Conservation (phyloP, 1,284 basidiomycete genomes). For the Moesziomyces antarcticus region DNA sequence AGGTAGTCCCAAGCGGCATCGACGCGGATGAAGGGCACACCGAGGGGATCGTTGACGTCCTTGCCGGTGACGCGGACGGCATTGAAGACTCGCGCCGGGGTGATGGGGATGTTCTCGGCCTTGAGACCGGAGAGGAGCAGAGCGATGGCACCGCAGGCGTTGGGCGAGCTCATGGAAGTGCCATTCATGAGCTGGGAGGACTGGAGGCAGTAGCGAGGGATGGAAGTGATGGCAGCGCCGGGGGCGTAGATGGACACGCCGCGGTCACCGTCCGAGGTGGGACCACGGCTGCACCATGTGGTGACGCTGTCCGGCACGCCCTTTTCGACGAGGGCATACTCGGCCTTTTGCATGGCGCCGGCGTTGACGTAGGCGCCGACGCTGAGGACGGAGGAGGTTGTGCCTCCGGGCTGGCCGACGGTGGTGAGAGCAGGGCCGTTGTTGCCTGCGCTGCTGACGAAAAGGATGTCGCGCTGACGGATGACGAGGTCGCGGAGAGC, state of each 20-base stretch:
- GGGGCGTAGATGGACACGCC: conserved; percentile 68
- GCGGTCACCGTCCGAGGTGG: conserved; percentile 63
- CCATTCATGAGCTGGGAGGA: conserved; percentile 67
- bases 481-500: conserved; percentile 62
- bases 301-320: conserved; percentile 64
- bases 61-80: conserved; percentile 65
- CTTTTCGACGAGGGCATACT: conserved; percentile 67
- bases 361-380: conserved; percentile 68
- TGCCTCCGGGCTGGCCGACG: conserved; percentile 67
- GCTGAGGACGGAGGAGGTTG: conserved; percentile 64
- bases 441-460: conserved; percentile 65
- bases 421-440: conserved; percentile 68
- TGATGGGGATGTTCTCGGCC: conserved; percentile 63
- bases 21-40: conserved; percentile 67
- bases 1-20: conserved; percentile 67
- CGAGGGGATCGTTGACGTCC: conserved; percentile 66
- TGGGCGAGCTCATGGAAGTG: conserved; percentile 68
- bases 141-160: conserved; percentile 65
- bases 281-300: conserved; percentile 68
- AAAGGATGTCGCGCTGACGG: conserved; percentile 62
- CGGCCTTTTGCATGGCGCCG: conserved; percentile 67
- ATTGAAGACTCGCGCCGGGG: conserved; percentile 65
- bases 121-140: conserved; percentile 66
- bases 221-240: conserved; percentile 68
- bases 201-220: conserved; percentile 67